Base-by-base conservation (phyloP, 2,329 filamentous ascomycete species). In the Plectosphaerella plurivora region DNA sequence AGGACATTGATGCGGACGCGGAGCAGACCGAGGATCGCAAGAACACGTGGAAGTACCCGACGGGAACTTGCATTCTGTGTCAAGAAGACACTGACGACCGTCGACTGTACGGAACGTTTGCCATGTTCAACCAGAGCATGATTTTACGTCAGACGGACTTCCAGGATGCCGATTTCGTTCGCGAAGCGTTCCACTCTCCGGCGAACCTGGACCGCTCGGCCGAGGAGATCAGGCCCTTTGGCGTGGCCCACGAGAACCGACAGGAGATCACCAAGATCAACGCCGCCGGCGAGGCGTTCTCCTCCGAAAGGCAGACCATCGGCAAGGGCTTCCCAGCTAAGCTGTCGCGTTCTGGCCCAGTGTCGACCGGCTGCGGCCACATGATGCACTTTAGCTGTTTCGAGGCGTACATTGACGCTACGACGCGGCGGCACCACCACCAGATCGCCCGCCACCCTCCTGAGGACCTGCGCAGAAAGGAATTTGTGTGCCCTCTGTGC, bases 351-450 rank as follows among this genome's bases (percentile, higher is more conserved):
- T 76, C 82, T 16, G 94, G 92, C 0, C 89, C 93, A 1, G 87
- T 97, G 2, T 89, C 92, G 11, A 89, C 89, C 36, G 91, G 93
- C 10, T 99, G 94, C 68, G 94, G 94, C 3, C 94, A 99, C 68
- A 95, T 99, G 63, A 99, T 99, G 94, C 94, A 99, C 68, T 97
- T 89, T 67, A 85, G 83, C 60, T 99, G 94, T 71, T 99, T 99
- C 65, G 91, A 97, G 63, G 83, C 88, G 41, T 99, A 97, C 64
- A 88, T 90, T 58, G 83, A 89, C 45, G 91, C 93, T 4, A 96
- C 91, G 1, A 79, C 86, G 50, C 82, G 92, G 55, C 83, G 94
- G 39, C 95, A 99, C 65, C 83, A 82, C 18, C 90, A 94, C 62
- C 94, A 99, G 67, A 96, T 99, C 67, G 92, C 94, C 8, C 83